Conservation (phyloP, 106 monocot genomes). For the Platanthera zijinensis region DNA sequence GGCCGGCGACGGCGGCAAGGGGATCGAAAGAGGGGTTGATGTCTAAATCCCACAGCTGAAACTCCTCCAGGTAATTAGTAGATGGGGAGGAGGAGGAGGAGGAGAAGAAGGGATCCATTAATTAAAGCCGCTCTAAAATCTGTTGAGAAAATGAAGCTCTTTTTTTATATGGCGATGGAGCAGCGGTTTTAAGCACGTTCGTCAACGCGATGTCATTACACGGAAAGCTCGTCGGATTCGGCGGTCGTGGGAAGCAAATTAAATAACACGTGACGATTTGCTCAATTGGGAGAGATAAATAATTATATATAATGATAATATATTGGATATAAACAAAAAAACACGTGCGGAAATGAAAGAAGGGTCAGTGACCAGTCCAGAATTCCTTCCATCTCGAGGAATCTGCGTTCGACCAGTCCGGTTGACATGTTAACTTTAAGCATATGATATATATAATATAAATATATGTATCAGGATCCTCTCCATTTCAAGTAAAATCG, state of each 20-base stretch:
- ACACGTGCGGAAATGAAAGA: neutral
- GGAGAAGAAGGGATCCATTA: conserved; percentile 3
- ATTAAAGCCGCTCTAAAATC: neutral
- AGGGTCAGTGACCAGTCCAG: too few relatives aligned
- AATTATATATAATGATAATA: too few relatives aligned
- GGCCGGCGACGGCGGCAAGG: neutral
- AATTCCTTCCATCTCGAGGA: too few relatives aligned
- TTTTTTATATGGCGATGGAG: neutral
- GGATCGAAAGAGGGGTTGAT: neutral
- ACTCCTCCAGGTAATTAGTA: neutral
- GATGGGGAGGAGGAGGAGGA: neutral
- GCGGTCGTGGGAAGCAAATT: neutral
- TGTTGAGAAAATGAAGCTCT: too few relatives aligned
- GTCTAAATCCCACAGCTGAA: conserved; percentile 9
- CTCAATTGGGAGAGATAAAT: neutral
- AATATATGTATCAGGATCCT: too few relatives aligned
- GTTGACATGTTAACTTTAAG: too few relatives aligned
- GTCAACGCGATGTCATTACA: neutral
- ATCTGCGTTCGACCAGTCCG: too few relatives aligned
- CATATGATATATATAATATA: too few relatives aligned
- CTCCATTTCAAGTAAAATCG: too few relatives aligned
- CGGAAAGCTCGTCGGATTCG: neutral
- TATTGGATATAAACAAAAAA: neutral
- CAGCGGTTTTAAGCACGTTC: neutral
- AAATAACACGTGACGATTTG: conserved; percentile 5